Conservation (phyloP, 495 filamentous ascomycete genomes). For the Tuber melanosporum region DNA sequence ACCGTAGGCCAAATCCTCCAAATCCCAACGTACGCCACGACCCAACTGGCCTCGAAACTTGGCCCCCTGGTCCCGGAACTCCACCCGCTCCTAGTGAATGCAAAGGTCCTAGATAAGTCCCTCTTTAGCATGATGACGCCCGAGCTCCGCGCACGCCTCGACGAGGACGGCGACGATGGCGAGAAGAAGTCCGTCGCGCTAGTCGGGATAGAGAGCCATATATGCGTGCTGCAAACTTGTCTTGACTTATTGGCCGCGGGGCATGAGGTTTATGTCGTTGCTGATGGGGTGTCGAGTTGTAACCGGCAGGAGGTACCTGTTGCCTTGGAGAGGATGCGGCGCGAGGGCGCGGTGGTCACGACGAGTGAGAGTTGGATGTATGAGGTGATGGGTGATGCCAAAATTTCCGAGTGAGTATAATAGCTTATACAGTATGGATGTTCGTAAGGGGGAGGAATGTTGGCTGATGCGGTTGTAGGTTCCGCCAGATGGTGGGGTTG, state of each 20-base stretch:
- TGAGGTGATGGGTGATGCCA: conserved; percentile 86
- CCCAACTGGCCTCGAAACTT: conserved; percentile 68
- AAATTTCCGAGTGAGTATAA: conserved; percentile 54
- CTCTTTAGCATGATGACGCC: conserved; percentile 74
- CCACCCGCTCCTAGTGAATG: conserved; percentile 41
- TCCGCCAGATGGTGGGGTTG: conserved; percentile 62
- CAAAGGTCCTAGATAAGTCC: conserved; percentile 70
- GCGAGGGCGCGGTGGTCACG: conserved; percentile 72
- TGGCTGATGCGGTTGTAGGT: conserved; percentile 19
- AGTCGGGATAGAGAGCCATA: conserved; percentile 87
- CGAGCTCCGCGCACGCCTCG: conserved; percentile 39
- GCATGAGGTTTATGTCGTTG: conserved; percentile 77
- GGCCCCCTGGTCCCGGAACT: conserved; percentile 68
- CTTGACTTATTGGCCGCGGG: conserved; percentile 69
- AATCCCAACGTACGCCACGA: conserved; percentile 76
- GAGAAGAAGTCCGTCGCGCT: conserved; percentile 51
- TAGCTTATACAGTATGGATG: background rate
- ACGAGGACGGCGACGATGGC: background rate
- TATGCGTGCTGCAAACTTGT: conserved; percentile 89
- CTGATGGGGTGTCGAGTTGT: conserved; percentile 68
- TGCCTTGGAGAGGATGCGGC: conserved; percentile 66
- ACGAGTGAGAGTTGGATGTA: conserved; percentile 88
- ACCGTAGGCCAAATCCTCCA: conserved; percentile 50
- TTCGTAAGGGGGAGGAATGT: background rate
- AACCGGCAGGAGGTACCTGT: conserved; percentile 74